Percentiles rank a stretch among this genome's conserved stretches.
Evolutionary conservation across 2,329 filamentous ascomycete species (phyloP).

Genomic region (Colletotrichum lindemuthianum): DNA sequence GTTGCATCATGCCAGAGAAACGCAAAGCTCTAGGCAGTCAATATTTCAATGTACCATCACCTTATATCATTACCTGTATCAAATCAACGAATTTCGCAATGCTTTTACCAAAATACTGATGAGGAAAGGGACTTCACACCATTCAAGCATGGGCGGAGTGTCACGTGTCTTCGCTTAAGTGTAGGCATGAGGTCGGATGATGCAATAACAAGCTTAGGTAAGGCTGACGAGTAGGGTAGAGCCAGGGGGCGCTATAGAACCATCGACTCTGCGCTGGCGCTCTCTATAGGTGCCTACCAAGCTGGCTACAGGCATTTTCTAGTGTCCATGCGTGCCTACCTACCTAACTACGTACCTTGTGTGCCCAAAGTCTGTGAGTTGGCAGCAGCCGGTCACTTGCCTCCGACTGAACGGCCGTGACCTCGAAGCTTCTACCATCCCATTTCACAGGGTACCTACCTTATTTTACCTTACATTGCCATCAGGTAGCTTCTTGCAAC

Average conservation of each 20-base stretch:
- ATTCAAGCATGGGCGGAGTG: background rate
- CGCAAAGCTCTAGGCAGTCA: background rate
- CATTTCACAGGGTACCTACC: background rate
- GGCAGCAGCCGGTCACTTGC: no score
- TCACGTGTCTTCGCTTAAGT: conserved; percentile 44
- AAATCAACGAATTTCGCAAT: background rate
- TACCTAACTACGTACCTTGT: no score
- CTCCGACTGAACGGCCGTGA: background rate
- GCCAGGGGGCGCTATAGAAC: background rate
- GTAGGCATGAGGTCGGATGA: conserved; percentile 42
- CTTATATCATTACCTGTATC: conserved; percentile 8
- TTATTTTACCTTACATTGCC: no score
- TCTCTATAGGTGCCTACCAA: no score
- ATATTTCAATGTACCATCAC: conserved; percentile 15
- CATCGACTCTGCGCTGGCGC: no score
- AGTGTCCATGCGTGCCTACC: no score
- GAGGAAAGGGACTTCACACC: background rate
- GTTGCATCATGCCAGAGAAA: conserved; percentile 1
- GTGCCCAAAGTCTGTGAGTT: no score
- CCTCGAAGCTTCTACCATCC: conserved; percentile 5
- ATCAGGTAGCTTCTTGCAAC: background rate
- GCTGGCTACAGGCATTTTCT: no score
- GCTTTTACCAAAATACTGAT: no score
- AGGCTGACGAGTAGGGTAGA: conserved; percentile 43
- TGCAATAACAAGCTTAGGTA: conserved; percentile 32